A percentile compares a stretch with the other conserved stretches of the same genome.
Evolutionary conservation across 257 asterid genomes (phyloP).

Genomic region (Nicotiana benthamiana): DNA sequence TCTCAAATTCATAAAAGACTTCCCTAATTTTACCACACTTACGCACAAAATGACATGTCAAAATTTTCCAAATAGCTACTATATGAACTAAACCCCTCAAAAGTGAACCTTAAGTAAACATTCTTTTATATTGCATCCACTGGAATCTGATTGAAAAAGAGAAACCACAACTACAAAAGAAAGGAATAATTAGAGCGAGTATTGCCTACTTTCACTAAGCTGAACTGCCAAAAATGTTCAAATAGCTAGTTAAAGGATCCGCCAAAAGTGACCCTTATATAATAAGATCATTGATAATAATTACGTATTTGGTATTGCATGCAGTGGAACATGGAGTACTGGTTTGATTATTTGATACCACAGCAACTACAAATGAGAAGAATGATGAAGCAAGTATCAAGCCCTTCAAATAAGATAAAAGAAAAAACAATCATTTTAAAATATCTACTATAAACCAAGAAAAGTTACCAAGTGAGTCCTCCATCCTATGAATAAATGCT

Average conservation of each 20-base stretch:
- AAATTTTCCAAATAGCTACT: neutral
- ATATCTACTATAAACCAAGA: slow-evolving; percentile 8
- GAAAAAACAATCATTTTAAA: neutral
- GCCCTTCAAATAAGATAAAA: neutral
- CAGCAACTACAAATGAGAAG: neutral
- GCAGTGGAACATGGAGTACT: neutral
- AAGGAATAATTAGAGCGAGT: neutral
- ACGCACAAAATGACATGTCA: neutral
- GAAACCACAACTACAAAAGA: neutral
- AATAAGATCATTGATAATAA: neutral
- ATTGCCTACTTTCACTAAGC: neutral
- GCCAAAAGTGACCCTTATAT: neutral
- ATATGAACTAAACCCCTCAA: neutral
- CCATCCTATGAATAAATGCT: slow-evolving; percentile 62
- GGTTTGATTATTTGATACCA: neutral
- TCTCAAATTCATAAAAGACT: neutral
- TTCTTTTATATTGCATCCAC: neutral
- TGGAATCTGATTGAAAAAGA: neutral
- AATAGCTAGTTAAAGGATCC: neutral
- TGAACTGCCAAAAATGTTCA: neutral
- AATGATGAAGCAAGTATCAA: neutral
- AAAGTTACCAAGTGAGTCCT: slow-evolving; percentile 62
- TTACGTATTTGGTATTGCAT: neutral
- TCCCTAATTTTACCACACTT: neutral
- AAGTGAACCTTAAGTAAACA: neutral